These are phyloP conservation scores for Claviceps arundinis DNA, from an alignment of 2,329 filamentous ascomycete genomes.

Conservation along the genomic window DNA sequence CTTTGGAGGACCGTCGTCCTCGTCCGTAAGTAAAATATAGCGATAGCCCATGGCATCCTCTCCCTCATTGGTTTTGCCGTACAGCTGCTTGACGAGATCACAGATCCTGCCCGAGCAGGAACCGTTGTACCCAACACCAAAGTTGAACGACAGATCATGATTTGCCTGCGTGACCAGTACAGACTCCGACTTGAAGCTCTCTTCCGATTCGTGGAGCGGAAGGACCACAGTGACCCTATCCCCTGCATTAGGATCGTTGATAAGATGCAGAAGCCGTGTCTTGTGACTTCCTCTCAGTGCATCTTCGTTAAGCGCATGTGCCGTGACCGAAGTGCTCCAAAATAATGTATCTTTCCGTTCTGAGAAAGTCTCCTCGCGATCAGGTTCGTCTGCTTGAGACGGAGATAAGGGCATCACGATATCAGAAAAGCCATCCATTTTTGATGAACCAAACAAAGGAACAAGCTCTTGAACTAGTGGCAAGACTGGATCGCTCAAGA, in stretches of 20 bases:
- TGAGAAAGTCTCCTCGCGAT: conserved; percentile 33
- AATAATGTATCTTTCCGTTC: conserved; percentile 53
- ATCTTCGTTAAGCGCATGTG: conserved; percentile 36
- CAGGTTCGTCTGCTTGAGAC: conserved; percentile 29
- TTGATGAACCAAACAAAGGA: conserved; percentile 65
- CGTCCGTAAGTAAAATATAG: conserved; percentile 61
- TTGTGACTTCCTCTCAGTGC: conserved; percentile 54
- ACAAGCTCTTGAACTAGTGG: conserved; percentile 51
- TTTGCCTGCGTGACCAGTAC: conserved; percentile 41
- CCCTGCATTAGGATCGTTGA: conserved; percentile 41
- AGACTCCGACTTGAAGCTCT: conserved; percentile 40
- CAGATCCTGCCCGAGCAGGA: conserved; percentile 36
- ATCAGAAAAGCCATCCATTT: conserved; percentile 59
- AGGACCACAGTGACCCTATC: conserved; percentile 44
- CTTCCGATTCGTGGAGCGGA: conserved; percentile 23
- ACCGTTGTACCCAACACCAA: conserved; percentile 46
- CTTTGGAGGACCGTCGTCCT: conserved; percentile 50
- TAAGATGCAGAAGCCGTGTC: conserved; percentile 57
- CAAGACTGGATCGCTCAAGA: conserved; percentile 49
- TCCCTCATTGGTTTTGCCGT: conserved; percentile 25
- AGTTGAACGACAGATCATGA: conserved; percentile 36
- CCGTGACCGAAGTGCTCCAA: conserved; percentile 60
- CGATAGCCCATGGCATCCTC: conserved; percentile 47
- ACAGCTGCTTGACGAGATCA: conserved; percentile 15
- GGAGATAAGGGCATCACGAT: conserved; percentile 54